phyloP scores from a whole-genome alignment of 2,329 filamentous ascomycete species.

The Penicillium paneum region DNA sequence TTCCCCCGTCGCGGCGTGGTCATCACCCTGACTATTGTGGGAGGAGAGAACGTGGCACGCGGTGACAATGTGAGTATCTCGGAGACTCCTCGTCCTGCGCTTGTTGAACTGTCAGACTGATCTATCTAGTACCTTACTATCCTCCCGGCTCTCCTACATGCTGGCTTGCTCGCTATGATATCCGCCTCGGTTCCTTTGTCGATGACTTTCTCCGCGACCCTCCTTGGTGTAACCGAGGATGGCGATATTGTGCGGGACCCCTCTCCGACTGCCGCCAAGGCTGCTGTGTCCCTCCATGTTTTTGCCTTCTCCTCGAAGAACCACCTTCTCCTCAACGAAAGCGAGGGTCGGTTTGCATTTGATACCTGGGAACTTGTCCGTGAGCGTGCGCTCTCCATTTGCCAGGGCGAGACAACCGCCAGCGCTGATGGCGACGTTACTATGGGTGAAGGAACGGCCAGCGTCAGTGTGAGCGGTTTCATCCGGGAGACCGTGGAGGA shows the following conservation, averaged over 20 bases:
- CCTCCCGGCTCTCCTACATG: constrained; percentile 78
- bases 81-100: background rate
- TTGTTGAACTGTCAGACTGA: constrained; percentile 11
- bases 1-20: constrained; percentile 44
- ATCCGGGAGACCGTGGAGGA: constrained; percentile 60
- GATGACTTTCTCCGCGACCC: constrained; percentile 64
- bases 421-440: constrained; percentile 44
- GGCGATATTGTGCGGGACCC: constrained; percentile 57
- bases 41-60: constrained; percentile 33
- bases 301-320: constrained; percentile 74
- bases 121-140: constrained; percentile 67
- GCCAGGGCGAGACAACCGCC: constrained; percentile 49
- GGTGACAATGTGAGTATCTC: constrained; percentile 38
- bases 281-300: constrained; percentile 72
- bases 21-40: constrained; percentile 42
- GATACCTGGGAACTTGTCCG: constrained; percentile 72
- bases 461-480: constrained; percentile 55
- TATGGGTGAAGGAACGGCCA: constrained; percentile 41
- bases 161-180: constrained; percentile 72
- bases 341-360: constrained; percentile 73
- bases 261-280: constrained; percentile 58
- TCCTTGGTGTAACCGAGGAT: constrained; percentile 56
- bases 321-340: constrained; percentile 73
- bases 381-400: constrained; percentile 62
- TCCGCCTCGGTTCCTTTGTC: constrained; percentile 79